Percentiles rank a stretch among this genome's conserved stretches.
Evolutionary conservation across 2,329 filamentous ascomycete genomes (phyloP).

Genomic region (Diaporthe vexans): DNA sequence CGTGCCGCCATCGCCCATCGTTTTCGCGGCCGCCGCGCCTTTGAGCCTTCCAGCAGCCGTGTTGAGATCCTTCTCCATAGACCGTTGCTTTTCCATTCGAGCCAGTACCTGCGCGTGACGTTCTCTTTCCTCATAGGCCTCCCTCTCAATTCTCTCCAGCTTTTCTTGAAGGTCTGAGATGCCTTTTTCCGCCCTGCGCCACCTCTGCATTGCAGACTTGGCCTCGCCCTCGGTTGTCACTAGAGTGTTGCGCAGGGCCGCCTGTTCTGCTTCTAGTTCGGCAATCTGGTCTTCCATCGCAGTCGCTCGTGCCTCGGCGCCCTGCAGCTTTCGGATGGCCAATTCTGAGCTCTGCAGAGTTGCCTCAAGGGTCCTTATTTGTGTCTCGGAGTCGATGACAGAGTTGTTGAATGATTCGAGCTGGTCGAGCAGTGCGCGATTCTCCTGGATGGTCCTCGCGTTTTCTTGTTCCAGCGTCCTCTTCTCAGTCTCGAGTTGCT

Average conservation of each 20-base stretch:
- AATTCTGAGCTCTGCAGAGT: slow-evolving; percentile 83
- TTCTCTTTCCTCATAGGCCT: slow-evolving; percentile 83
- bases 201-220: slow-evolving; percentile 83
- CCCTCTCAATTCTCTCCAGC: slow-evolving; percentile 88
- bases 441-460: slow-evolving; percentile 84
- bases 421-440: slow-evolving; percentile 83
- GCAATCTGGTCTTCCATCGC: slow-evolving; percentile 85
- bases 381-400: slow-evolving; percentile 84
- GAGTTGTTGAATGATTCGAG: slow-evolving; percentile 86
- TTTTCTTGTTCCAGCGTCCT: slow-evolving; percentile 82
- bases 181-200: slow-evolving; percentile 86
- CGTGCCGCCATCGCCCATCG: slow-evolving; percentile 71
- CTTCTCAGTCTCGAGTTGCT: slow-evolving; percentile 82
- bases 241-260: slow-evolving; percentile 77
- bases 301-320: slow-evolving; percentile 80
- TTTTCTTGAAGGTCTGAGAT: slow-evolving; percentile 87
- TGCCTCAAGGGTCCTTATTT: slow-evolving; percentile 82
- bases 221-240: slow-evolving; percentile 79
- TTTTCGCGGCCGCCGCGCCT: slow-evolving; percentile 80
- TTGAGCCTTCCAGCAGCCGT: slow-evolving; percentile 85
- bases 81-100: slow-evolving; percentile 86
- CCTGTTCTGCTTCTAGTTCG: slow-evolving; percentile 86
- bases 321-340: slow-evolving; percentile 80
- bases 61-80: slow-evolving; percentile 85
- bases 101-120: slow-evolving; percentile 84